A percentile compares a stretch with the other conserved stretches of the same genome.
Conservation (phyloP, 257 asterid genomes). For the Penstemon barbatus region DNA sequence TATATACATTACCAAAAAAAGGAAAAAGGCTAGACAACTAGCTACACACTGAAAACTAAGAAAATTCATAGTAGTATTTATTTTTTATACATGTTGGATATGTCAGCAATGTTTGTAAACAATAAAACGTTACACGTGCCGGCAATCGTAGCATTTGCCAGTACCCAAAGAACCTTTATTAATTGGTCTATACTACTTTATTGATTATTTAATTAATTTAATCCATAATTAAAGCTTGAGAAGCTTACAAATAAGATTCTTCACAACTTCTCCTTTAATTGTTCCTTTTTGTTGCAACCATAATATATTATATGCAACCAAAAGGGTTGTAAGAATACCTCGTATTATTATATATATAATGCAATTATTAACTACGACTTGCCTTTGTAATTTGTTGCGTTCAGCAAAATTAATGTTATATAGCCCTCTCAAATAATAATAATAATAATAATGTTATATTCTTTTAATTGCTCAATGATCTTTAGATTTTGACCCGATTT, state of each 20-base stretch:
- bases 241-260: conserved; percentile 14
- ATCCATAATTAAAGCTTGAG: not conserved
- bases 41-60: not conserved
- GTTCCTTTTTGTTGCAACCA: not conserved
- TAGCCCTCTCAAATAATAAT: too few relatives aligned
- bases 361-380: too few relatives aligned
- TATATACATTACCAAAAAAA: too few relatives aligned
- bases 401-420: too few relatives aligned
- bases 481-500: too few relatives aligned
- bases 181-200: conserved; percentile 9
- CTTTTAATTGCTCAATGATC: too few relatives aligned
- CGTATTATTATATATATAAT: too few relatives aligned
- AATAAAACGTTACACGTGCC: conserved; percentile 29
- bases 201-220: conserved; percentile 11
- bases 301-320: not conserved
- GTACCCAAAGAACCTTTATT: conserved; percentile 17
- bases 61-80: not conserved
- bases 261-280: conserved; percentile 1
- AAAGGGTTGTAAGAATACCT: too few relatives aligned
- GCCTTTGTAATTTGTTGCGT: too few relatives aligned
- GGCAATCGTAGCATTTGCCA: conserved; percentile 23
- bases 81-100: not conserved
- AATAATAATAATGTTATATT: too few relatives aligned
- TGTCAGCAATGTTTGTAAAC: conserved; percentile 11
- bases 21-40: too few relatives aligned